Evolutionary conservation across 1,139 yeast genomes (phyloP).

Genomic region (Pichia sp.): DNA sequence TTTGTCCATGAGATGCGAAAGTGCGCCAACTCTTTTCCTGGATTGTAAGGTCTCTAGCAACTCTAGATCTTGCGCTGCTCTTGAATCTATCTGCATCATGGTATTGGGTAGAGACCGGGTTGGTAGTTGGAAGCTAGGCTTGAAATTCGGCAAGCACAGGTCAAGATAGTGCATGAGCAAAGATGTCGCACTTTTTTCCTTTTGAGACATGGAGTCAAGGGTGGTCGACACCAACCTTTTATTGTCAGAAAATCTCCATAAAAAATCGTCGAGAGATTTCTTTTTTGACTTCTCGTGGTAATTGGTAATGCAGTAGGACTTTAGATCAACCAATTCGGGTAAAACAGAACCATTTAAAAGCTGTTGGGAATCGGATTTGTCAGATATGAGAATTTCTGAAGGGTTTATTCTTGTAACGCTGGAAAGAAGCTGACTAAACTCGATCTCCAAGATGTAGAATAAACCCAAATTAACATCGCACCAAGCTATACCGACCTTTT

Average conservation of each 20-base stretch:
- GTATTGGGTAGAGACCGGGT: constrained; percentile 44
- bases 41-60: constrained; percentile 55
- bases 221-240: constrained; percentile 23
- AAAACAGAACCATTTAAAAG: constrained; percentile 50
- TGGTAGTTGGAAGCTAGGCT: constrained; percentile 51
- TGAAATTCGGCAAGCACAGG: constrained; percentile 51
- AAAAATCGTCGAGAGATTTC: constrained; percentile 32
- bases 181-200: constrained; percentile 52
- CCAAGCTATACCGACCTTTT: constrained; percentile 78
- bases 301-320: constrained; percentile 56
- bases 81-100: constrained; percentile 72
- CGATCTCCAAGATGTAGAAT: constrained; percentile 62
- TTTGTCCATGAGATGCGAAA: constrained; percentile 60
- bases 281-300: constrained; percentile 38
- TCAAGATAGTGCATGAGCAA: constrained; percentile 55
- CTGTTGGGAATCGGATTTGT: constrained; percentile 28
- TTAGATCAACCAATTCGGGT: constrained; percentile 57
- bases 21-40: constrained; percentile 62
- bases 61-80: constrained; percentile 82
- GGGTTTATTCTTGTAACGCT: constrained; percentile 67
- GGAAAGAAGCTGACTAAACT: constrained; percentile 49
- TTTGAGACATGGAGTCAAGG: constrained; percentile 34
- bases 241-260: constrained; percentile 33
- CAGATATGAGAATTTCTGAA: constrained; percentile 49
- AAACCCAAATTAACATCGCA: constrained; percentile 83